These are phyloP conservation scores for Asterophora parasitica DNA, from an alignment of 768 basidiomycete genomes.

Conservation along the genomic window DNA sequence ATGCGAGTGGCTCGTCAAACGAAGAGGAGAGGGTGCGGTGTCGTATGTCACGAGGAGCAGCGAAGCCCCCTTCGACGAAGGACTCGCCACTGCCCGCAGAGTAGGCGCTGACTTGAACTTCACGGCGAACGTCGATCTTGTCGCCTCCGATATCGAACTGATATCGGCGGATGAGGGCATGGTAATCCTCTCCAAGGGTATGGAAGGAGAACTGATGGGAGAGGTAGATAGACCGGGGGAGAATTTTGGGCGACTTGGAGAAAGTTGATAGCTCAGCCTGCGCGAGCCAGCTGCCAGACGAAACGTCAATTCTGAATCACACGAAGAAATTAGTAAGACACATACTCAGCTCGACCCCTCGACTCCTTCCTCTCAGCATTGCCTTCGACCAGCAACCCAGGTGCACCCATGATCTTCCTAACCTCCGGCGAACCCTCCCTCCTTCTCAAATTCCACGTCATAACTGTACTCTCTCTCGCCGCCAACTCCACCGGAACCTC, in stretches of 20 bases:
- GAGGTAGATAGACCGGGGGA: conserved; percentile 77
- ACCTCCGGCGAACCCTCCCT: conserved; percentile 43
- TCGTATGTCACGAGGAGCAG: conserved; percentile 37
- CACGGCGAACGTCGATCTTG: conserved; percentile 67
- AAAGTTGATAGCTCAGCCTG: conserved; percentile 80
- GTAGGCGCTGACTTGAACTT: conserved; percentile 64
- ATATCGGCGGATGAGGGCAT: conserved; percentile 65
- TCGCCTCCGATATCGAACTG: conserved; percentile 51
- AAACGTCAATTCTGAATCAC: conserved; percentile 9
- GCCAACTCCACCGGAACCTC: conserved; percentile 28
- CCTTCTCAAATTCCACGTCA: conserved; percentile 62
- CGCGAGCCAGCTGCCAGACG: conserved; percentile 52
- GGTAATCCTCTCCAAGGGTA: conserved; percentile 71
- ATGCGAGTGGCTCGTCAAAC: conserved; percentile 76
- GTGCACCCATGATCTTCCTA: too few relatives aligned
- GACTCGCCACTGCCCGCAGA: conserved; percentile 33
- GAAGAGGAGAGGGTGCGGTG: conserved; percentile 41
- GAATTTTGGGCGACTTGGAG: conserved; percentile 50
- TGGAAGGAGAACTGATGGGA: conserved; percentile 83
- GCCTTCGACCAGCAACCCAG: too few relatives aligned
- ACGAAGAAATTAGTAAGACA: conserved; percentile 3
- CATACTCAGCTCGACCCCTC: conserved; percentile 32
- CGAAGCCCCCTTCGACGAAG: conserved; percentile 48
- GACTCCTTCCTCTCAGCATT: neutral
- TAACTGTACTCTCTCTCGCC: conserved; percentile 39